Evolutionary conservation across 1,284 basidiomycete species (phyloP), one percentile per base, ranked within the genome.

Genomic region (Moesziomyces sp.): DNA sequence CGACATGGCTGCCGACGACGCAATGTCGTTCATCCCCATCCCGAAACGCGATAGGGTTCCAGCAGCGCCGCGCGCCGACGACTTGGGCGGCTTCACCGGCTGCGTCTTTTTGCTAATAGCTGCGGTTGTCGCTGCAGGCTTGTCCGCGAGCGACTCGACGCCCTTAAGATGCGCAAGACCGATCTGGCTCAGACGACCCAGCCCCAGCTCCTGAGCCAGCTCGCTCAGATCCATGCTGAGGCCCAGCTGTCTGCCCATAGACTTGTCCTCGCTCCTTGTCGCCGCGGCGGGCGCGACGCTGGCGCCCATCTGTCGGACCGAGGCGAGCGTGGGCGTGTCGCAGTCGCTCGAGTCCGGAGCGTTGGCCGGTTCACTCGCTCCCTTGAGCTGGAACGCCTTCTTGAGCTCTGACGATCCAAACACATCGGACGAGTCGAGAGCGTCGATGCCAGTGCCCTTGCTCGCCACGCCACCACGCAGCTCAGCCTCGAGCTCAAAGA

Each of bases 211-310:
- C 24, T 67, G 68, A 19, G 72, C 72, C 13, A 74, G 72, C 19
- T 74, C 72, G 24, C 60, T 67, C 28, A 74, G 67, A 30, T 74
- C 72, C 72, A 75, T 75, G 55, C 69, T 70, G 7, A 75, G 54
- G 9, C 58, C 68, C 8, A 75, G 68, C 55, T 69, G 70, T 42
- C 58, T 51, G 51, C 58, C 58, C 40, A n/a, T 43, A 2, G 44
- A 40, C 46, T 52, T 58, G 14, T 52, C 57, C 50, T 51, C 51
- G 16, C 51, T 33, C 30, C 30, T 33, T 33, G 30, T 10, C 13
- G 10, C 19, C 52, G 54, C 44, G 13, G 40, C 40, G 5, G 54
- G 40, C 5, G 50, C 21, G 6, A 28, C 51, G 8, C 43, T 38
- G 21, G 49, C 51, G 28, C 59, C 45, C 67, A 73, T 65, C 48